These are phyloP conservation scores for Chaetomium globosum DNA, from an alignment of 2,329 filamentous ascomycete species.

Conservation along the genomic window DNA sequence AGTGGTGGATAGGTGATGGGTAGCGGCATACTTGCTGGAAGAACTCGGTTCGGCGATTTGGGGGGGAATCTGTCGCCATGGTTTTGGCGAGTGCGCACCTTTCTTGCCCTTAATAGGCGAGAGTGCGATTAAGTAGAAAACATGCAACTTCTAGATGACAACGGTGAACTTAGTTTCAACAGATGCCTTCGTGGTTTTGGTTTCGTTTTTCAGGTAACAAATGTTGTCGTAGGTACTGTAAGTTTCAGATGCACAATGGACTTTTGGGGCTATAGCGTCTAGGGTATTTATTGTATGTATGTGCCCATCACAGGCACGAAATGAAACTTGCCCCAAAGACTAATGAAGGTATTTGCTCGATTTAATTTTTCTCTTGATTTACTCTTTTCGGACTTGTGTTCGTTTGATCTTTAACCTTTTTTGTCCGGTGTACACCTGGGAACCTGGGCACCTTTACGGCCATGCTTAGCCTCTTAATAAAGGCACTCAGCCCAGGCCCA, in stretches of 20 bases:
- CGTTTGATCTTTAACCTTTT: too few species aligned
- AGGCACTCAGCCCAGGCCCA: not conserved
- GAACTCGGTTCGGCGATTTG: conserved; percentile 41
- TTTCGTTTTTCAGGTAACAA: not conserved
- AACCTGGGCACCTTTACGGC: too few species aligned
- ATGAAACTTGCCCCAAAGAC: too few species aligned
- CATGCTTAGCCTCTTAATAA: not conserved
- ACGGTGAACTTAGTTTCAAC: not conserved
- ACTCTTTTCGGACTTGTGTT: too few species aligned
- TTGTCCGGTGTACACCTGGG: too few species aligned
- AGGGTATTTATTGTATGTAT: too few species aligned
- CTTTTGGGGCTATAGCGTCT: too few species aligned
- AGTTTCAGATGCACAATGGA: too few species aligned
- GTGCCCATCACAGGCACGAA: too few species aligned
- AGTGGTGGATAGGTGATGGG: not conserved
- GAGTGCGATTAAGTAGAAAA: not conserved
- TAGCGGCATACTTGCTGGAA: conserved; percentile 44
- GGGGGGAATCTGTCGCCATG: conserved; percentile 32
- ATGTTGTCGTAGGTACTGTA: not conserved
- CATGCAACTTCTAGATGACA: not conserved
- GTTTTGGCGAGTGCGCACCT: conserved; percentile 16
- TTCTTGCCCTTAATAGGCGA: not conserved
- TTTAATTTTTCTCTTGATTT: too few species aligned
- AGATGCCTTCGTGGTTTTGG: not conserved
- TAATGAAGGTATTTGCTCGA: too few species aligned